Conservation (phyloP, 306 rosid species). For the Ormosia emarginata region DNA sequence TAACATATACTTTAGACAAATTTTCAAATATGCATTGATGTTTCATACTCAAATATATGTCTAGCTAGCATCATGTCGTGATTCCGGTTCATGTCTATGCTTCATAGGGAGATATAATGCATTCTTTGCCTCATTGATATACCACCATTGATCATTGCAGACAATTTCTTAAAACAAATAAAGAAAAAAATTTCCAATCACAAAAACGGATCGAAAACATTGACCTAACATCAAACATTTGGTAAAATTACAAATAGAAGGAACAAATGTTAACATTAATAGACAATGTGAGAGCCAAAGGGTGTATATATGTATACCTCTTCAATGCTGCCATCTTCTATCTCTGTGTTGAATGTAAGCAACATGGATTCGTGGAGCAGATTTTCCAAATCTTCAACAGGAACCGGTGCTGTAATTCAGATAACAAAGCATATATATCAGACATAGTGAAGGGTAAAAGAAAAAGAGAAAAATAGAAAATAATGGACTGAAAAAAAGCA, state of each 20-base stretch:
- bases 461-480: not conserved
- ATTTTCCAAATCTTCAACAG: constrained; percentile 64
- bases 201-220: not conserved
- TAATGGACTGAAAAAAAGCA: not conserved
- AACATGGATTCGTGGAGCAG: constrained; percentile 61
- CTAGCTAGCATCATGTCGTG: not conserved
- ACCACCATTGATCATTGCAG: not conserved
- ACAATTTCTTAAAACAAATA: not conserved
- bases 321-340: constrained; percentile 87
- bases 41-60: not conserved
- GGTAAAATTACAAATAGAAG: not conserved
- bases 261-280: not conserved
- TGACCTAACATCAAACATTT: not conserved
- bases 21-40: not conserved
- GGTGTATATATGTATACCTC: constrained; percentile 35
- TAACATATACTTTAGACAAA: not conserved
- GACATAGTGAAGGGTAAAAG: not conserved
- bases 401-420: constrained; percentile 37
- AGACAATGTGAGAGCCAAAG: not conserved
- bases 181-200: not conserved
- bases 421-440: not conserved
- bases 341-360: constrained; percentile 72
- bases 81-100: not conserved
- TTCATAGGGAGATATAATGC: too few species aligned
- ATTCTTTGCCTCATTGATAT: too few species aligned